A percentile compares a stretch with the other conserved stretches of the same genome.
Conservation (phyloP, 306 rosid species). For the Inga oerstediana region DNA sequence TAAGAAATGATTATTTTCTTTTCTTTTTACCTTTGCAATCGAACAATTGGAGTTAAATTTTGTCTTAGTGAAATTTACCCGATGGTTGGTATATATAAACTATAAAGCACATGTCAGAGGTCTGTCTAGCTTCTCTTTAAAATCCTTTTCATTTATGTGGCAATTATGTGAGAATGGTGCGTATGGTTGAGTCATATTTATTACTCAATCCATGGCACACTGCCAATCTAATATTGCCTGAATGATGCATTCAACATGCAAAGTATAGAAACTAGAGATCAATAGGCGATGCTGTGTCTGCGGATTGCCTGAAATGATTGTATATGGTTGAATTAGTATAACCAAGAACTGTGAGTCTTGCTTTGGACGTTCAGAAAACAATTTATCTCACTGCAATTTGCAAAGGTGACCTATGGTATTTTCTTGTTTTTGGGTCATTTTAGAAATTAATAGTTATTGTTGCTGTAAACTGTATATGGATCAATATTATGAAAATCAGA, state of each 20-base stretch:
- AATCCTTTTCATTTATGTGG: neutral
- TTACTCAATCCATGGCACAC: neutral
- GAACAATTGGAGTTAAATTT: neutral
- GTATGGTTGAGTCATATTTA: neutral
- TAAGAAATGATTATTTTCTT: neutral
- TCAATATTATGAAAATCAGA: neutral
- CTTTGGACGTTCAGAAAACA: neutral
- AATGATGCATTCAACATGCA: neutral
- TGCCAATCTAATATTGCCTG: neutral
- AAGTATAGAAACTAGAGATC: neutral
- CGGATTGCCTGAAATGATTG: neutral
- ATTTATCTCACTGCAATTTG: neutral
- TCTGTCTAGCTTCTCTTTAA: neutral
- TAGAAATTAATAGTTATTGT: neutral
- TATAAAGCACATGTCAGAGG: neutral
- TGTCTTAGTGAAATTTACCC: neutral
- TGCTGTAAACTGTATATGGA: neutral
- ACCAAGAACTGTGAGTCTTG: neutral
- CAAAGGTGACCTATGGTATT: neutral
- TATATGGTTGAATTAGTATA: neutral
- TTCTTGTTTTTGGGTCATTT: neutral
- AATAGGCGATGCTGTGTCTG: neutral
- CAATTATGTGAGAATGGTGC: neutral
- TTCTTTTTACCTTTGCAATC: neutral
- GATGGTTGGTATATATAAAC: neutral